Base-by-base conservation (phyloP, 345 rosid species). In the Pelargonium nanum region DNA sequence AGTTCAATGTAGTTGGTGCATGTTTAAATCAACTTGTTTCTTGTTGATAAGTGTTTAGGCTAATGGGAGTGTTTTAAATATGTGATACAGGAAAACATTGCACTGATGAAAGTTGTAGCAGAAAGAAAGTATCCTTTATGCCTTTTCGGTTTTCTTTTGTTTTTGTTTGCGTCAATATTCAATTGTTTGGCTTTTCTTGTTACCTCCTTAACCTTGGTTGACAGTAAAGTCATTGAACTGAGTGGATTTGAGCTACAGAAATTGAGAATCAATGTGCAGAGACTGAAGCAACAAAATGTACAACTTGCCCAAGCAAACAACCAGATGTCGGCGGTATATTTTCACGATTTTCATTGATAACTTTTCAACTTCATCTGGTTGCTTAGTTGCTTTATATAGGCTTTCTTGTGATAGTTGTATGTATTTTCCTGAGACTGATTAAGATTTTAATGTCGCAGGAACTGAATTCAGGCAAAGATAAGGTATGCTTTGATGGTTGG, bases 111-210 rank as follows among this genome's bases (percentile, higher is more conserved):
- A 66, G 78, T 88, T 61, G 57, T 84, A 40, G 89, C 81, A 56
- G 85, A 87, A 61, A 82, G 81, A 67, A 78, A 91, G 89, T 85
- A 85, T 91, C 91, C 82, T 80, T 79, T 21, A 4, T 50, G 32
- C 40, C 28, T 6, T 32, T 24, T 55, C 19, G 24, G 20, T 4
- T 2, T 28, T 9, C 13, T 12, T 26, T 54, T 50, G 19, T n/a
- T 21, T 1, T 19, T 19, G 22, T 34, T 24, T 22, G 17, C n/a
- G 6, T 20, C 13, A 19, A 6, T 23, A 8, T 15, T 28, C 54
- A 56, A 10, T 51, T 51, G 26, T 24, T 22, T 4, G 61, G 53
- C 10, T 25, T 22, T 22, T 65, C 12, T 8, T 75, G 6, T 20
- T 53, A 19, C 23, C 66, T 65, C 58, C 82, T 77, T 77, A 63